A percentile compares a stretch with the other conserved stretches of the same genome.
Conservation (phyloP, 2,329 filamentous ascomycete species). For the Aspergillus flavus region DNA sequence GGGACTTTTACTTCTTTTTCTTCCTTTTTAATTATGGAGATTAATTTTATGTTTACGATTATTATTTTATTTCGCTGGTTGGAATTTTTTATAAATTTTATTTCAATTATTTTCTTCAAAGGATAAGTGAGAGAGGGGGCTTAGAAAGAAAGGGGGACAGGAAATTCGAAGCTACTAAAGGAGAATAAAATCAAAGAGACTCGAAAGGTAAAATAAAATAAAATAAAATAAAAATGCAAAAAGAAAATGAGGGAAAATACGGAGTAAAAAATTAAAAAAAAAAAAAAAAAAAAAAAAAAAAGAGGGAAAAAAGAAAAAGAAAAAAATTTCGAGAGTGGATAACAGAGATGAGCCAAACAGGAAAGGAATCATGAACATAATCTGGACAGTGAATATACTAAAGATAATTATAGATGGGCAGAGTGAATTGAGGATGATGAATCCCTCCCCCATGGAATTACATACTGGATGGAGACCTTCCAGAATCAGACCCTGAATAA, state of each 20-base stretch:
- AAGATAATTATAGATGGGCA: constrained; percentile 12
- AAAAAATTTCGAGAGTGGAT: neutral
- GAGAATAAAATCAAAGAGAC: constrained; percentile 8
- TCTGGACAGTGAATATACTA: neutral
- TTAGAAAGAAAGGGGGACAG: constrained; percentile 7
- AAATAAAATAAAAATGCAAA: neutral
- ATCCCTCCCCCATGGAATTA: constrained; percentile 3
- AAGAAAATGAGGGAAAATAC: neutral
- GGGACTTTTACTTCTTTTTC: constrained; percentile 18
- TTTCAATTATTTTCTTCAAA: neutral
- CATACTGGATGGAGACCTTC: constrained; percentile 6
- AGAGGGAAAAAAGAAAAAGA: neutral
- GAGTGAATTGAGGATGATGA: constrained; percentile 10
- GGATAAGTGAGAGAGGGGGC: constrained; percentile 7
- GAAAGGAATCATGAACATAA: constrained; percentile 6
- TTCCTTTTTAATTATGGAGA: constrained; percentile 5
- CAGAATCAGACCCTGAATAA: constrained; percentile 16
- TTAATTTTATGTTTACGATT: constrained; percentile 1
- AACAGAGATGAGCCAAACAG: neutral
- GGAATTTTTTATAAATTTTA: constrained; percentile 9
- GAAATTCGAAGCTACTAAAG: neutral
- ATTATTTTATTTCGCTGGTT: neutral
- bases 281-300: neutral
- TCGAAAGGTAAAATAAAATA: constrained; percentile 7
- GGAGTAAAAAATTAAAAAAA: neutral